Evolutionary conservation across 1,284 basidiomycete species (phyloP).

Genomic region (Lentinus polychrous): DNA sequence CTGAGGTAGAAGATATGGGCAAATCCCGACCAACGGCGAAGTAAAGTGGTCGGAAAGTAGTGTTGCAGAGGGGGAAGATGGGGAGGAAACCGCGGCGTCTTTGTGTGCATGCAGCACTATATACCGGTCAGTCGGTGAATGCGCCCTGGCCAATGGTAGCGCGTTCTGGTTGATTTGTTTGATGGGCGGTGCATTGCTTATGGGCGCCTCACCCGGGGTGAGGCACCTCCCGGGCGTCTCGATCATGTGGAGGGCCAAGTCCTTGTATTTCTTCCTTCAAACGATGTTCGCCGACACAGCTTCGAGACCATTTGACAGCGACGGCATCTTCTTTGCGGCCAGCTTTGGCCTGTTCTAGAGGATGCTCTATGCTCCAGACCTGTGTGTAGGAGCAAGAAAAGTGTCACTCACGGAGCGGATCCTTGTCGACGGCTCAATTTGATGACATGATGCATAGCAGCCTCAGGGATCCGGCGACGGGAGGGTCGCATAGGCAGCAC

Average conservation of each 20-base stretch:
- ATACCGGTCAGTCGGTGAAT: conserved; percentile 9
- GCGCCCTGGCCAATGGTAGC: conserved; percentile 1
- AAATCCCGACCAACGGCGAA: background rate
- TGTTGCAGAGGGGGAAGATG: conserved; percentile 2
- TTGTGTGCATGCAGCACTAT: conserved; percentile 2
- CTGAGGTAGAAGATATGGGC: background rate
- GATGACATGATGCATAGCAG: too few relatives aligned
- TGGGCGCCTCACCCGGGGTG: background rate
- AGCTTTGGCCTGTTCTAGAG: too few relatives aligned
- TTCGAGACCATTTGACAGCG: too few relatives aligned
- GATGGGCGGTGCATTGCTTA: conserved; percentile 1
- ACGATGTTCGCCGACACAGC: too few relatives aligned
- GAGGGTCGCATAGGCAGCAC: too few relatives aligned
- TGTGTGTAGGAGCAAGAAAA: too few relatives aligned
- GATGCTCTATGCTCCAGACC: too few relatives aligned
- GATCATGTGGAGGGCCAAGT: background rate
- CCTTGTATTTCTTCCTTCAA: too few relatives aligned
- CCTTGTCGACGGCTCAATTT: too few relatives aligned
- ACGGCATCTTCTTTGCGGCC: too few relatives aligned
- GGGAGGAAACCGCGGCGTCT: conserved; percentile 4
- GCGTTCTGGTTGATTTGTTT: background rate
- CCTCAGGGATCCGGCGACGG: too few relatives aligned
- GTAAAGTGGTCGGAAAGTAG: background rate
- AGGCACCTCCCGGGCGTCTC: background rate
- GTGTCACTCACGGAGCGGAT: too few relatives aligned